A percentile compares a stretch with the other conserved stretches of the same genome.
Conservation (phyloP, 1,139 yeast species). For the Saccharomycopsis hybrid region DNA sequence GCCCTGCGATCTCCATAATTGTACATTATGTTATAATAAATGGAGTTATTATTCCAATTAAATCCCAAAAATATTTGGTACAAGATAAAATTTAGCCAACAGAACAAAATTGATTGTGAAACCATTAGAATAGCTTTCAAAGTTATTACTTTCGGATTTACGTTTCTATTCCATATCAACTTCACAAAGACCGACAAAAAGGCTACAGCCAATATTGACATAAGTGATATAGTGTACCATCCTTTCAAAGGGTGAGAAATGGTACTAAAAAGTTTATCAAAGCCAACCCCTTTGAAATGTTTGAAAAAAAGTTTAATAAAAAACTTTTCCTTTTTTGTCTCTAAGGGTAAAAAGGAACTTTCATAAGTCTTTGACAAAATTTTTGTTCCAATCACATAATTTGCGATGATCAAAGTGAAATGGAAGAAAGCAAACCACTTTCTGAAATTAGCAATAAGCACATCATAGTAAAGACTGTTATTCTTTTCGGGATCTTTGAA, state of each 20-base stretch:
- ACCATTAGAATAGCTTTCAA: too few relatives aligned
- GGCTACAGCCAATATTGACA: neutral
- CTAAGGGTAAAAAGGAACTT: neutral
- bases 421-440: constrained; percentile 6
- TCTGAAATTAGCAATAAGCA: neutral
- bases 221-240: constrained; percentile 5
- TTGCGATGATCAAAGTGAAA: neutral
- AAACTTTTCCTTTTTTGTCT: too few relatives aligned
- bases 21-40: too few relatives aligned
- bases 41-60: neutral
- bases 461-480: neutral
- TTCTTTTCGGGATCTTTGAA: neutral
- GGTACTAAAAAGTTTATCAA: too few relatives aligned
- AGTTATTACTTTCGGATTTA: too few relatives aligned
- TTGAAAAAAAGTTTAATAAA: too few relatives aligned
- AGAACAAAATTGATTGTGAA: neutral
- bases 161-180: too few relatives aligned
- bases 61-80: neutral
- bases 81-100: neutral
- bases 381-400: neutral
- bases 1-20: too few relatives aligned
- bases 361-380: neutral
- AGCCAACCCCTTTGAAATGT: neutral
- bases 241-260: too few relatives aligned
- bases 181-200: constrained; percentile 1